Evolutionary conservation across 129 eudicot genomes (phyloP).

Genomic region (Escallonia rubra): DNA sequence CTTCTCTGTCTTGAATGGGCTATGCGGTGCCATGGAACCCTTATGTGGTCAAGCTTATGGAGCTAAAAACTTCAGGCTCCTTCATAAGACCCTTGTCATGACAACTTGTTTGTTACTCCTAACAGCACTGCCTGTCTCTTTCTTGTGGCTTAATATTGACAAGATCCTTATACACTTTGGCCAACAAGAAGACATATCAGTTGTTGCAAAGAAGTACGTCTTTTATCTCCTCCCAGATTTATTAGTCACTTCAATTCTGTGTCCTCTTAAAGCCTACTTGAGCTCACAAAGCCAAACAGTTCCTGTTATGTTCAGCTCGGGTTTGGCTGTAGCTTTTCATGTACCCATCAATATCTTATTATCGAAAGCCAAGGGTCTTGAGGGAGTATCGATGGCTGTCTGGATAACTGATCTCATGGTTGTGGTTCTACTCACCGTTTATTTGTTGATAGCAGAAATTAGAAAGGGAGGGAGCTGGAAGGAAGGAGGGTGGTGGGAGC

Average conservation of each 20-base stretch:
- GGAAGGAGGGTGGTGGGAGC: constrained; percentile 85
- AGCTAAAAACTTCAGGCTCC: constrained; percentile 70
- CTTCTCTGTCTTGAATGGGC: constrained; percentile 67
- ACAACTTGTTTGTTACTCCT: constrained; percentile 39
- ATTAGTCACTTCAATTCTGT: constrained; percentile 48
- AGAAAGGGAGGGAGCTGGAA: constrained; percentile 52
- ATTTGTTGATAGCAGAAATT: constrained; percentile 37
- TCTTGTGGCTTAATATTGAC: constrained; percentile 81
- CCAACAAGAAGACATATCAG: constrained; percentile 59
- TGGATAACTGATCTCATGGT: constrained; percentile 76
- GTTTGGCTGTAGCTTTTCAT: constrained; percentile 52
- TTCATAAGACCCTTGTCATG: constrained; percentile 79
- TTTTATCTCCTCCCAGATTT: constrained; percentile 73
- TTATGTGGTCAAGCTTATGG: constrained; percentile 95
- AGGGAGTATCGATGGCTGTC: constrained; percentile 73
- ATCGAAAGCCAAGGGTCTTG: constrained; percentile 46
- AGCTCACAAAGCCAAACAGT: constrained; percentile 60
- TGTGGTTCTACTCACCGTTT: constrained; percentile 35
- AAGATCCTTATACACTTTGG: constrained; percentile 59
- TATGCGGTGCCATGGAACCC: constrained; percentile 87
- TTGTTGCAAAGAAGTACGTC: constrained; percentile 49
- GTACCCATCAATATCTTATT: constrained; percentile 61
- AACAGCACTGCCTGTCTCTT: constrained; percentile 41
- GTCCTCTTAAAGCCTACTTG: constrained; percentile 75
- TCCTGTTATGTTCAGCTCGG: constrained; percentile 75